phyloP scores from a whole-genome alignment of 1,284 basidiomycete genomes.

The Rhodofomes roseus region DNA sequence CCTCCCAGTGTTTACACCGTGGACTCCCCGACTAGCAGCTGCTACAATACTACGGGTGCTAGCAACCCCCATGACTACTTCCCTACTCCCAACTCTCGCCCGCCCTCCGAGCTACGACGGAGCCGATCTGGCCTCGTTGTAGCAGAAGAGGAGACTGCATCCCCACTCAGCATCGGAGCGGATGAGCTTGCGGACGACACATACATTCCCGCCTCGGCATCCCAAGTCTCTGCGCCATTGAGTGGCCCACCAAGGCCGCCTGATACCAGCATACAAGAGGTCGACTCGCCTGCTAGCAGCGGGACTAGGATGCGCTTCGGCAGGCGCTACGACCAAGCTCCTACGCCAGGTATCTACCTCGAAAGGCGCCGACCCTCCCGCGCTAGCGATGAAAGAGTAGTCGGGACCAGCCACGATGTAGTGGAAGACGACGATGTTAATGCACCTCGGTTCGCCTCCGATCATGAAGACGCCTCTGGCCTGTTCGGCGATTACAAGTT shows the following conservation, averaged over 20 bases:
- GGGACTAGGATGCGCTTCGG: not conserved
- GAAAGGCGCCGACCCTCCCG: not conserved
- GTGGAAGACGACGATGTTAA: not conserved
- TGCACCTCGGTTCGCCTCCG: not conserved
- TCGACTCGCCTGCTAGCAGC: not conserved
- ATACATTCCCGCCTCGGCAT: not conserved
- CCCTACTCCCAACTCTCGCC: not conserved
- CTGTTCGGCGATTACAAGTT: not conserved
- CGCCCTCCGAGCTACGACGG: not conserved
- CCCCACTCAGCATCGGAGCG: not conserved
- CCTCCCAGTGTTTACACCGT: not conserved
- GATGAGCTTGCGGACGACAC: not conserved
- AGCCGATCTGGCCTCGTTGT: not conserved
- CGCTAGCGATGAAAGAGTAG: not conserved
- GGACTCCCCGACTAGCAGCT: not conserved
- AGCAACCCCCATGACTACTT: not conserved
- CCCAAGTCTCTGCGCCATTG: not conserved
- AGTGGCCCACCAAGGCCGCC: not conserved
- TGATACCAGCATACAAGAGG: not conserved
- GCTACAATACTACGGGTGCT: not conserved
- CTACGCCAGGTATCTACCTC: not conserved
- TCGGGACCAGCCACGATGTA: not conserved
- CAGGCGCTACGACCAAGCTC: not conserved
- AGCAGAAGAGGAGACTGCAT: not conserved
- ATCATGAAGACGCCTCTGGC: not conserved